These are phyloP conservation scores for Corynascus novoguineensis DNA, from an alignment of 495 filamentous ascomycete genomes.

Conservation along the genomic window DNA sequence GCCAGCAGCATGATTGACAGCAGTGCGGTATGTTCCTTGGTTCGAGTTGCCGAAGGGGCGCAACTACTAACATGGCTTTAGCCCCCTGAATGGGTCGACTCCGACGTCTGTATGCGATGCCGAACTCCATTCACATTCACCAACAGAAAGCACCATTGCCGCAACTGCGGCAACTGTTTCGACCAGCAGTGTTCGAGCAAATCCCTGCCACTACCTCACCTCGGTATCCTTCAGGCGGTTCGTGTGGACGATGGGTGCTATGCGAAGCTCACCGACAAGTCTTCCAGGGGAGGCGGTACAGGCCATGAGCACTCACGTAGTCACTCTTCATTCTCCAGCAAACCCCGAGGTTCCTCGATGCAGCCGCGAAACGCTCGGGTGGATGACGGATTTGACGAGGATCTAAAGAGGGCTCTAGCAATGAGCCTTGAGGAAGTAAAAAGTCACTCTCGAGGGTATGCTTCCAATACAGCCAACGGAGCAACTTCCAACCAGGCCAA, in stretches of 20 bases:
- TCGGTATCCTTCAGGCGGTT: slow-evolving; percentile 86
- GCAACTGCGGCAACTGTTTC: slow-evolving; percentile 96
- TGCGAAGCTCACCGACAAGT: slow-evolving; percentile 77
- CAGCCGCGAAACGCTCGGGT: slow-evolving; percentile 83
- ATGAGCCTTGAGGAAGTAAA: slow-evolving; percentile 96
- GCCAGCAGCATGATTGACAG: slow-evolving; percentile 95
- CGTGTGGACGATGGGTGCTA: slow-evolving; percentile 97
- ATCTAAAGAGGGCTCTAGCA: slow-evolving; percentile 83
- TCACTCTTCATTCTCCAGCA: slow-evolving; percentile 33
- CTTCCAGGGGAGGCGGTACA: slow-evolving; percentile 29
- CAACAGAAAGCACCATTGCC: slow-evolving; percentile 95
- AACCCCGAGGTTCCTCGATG: slow-evolving; percentile 53
- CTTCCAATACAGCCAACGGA: slow-evolving; percentile 36
- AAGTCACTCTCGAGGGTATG: slow-evolving; percentile 48
- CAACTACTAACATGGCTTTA: slow-evolving; percentile 33
- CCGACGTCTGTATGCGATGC: slow-evolving; percentile 97
- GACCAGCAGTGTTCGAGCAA: slow-evolving; percentile 91
- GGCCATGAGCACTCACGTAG: slow-evolving; percentile 30
- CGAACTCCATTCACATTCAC: slow-evolving; percentile 93
- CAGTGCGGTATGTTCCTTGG: slow-evolving; percentile 66
- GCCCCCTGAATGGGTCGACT: slow-evolving; percentile 97
- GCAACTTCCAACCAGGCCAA: slow-evolving; percentile 27
- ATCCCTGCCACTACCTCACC: slow-evolving; percentile 77
- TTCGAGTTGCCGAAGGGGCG: neutral
- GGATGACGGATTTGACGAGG: slow-evolving; percentile 83